Conservation (phyloP, 805 yeast species). For the Saturnispora zaruensis region DNA sequence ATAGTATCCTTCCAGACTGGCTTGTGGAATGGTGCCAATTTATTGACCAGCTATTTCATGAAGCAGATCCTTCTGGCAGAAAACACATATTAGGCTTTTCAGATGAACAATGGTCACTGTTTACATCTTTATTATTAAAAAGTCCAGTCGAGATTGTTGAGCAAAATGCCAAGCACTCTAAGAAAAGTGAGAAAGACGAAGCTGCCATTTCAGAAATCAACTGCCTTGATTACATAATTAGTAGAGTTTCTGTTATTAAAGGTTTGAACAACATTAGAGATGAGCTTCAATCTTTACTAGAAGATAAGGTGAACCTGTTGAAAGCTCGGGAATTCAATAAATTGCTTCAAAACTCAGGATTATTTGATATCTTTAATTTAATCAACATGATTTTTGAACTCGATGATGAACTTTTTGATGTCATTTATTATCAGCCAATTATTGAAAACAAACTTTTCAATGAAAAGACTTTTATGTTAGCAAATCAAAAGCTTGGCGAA, state of each 20-base stretch:
- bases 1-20: constrained; percentile 81
- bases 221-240: constrained; percentile 48
- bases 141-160: constrained; percentile 37
- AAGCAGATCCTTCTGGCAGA: constrained; percentile 24
- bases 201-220: constrained; percentile 43
- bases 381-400: constrained; percentile 67
- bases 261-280: constrained; percentile 18
- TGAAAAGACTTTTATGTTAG: constrained; percentile 33
- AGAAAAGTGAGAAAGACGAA: constrained; percentile 22
- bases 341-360: constrained; percentile 43
- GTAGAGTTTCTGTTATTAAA: constrained; percentile 34
- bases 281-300: constrained; percentile 30
- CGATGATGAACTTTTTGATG: constrained; percentile 49
- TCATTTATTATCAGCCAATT: constrained; percentile 56
- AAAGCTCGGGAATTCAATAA: constrained; percentile 37
- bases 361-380: constrained; percentile 53
- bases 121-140: constrained; percentile 37
- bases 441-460: constrained; percentile 51
- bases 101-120: constrained; percentile 27
- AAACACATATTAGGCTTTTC: constrained; percentile 30
- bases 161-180: constrained; percentile 3
- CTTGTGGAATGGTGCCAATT: constrained; percentile 55
- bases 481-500: constrained; percentile 38
- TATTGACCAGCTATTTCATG: constrained; percentile 48
- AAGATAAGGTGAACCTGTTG: constrained; percentile 31